Base-by-base conservation (phyloP, 1,139 yeast species). In the Kurtzmaniella quercitrusa region DNA sequence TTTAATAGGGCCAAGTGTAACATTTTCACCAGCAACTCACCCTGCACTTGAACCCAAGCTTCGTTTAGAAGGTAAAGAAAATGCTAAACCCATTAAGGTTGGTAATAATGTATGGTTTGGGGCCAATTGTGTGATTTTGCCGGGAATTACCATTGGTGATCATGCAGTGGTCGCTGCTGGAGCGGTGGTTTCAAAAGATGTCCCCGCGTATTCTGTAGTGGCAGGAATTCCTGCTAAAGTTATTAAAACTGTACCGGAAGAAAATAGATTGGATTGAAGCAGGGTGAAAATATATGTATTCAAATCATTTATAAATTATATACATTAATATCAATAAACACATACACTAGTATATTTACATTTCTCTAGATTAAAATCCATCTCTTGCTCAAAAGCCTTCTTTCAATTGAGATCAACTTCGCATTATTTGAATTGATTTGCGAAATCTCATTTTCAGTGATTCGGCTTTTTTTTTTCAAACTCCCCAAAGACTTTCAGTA, bases 51-150 rank as follows among this genome's bases (percentile, higher is more conserved):
- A 80, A 45, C 76, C 82, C 0, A 52, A 62, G 15, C 60, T 63
- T 42, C 63, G 89, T 42, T 49, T 55, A 19, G 60, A 59, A 0
- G 73, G 68, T 1, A 68, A 69, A 17, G 87, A 82, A 53, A 74
- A 64, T 50, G 83, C 84, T 0, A 55, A 57, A 34, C 82, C 85
- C 3, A 73, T 84, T 23, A 65, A 60, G 2, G 79, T 84, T 21
- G 88, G 84, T 0, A 69, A 80, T 53, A 74, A 77, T 45, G 84
- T 80, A 15, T 84, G 91, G 91, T 64, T 84, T 38, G 86, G 87
- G 8, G 71, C 81, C 2, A 68, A 71, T 39, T 75, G 66, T 18
- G 65, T 66, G 1, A 69, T 84, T 5, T 60, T 83, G 42, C 85
- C 86, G 2, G 89, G 88, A 2, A 84, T 82, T 12, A 79, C 76